phyloP scores from a whole-genome alignment of 495 filamentous ascomycete species.

The Aspergillus kassunensis region DNA sequence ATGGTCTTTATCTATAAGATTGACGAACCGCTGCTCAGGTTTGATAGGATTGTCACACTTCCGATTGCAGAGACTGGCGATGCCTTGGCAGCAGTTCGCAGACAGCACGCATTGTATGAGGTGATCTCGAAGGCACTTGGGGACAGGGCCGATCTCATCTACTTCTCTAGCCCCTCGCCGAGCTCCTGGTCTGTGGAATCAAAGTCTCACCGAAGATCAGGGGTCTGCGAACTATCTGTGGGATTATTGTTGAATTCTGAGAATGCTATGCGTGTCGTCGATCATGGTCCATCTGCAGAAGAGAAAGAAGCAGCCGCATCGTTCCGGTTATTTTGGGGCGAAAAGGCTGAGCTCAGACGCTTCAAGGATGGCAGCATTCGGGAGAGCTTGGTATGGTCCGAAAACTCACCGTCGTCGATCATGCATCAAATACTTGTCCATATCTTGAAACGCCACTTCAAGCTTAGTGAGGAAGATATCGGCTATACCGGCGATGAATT shows the following conservation, averaged over 20 bases:
- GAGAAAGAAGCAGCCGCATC: slow-evolving; percentile 51
- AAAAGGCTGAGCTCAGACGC: slow-evolving; percentile 51
- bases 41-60: slow-evolving; percentile 56
- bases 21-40: slow-evolving; percentile 63
- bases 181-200: slow-evolving; percentile 34
- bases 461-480: slow-evolving; percentile 46
- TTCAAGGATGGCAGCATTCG: slow-evolving; percentile 54
- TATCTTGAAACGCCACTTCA: slow-evolving; percentile 64
- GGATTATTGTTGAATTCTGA: slow-evolving; percentile 68
- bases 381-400: slow-evolving; percentile 76
- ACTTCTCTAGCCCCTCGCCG: slow-evolving; percentile 43
- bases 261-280: slow-evolving; percentile 68
- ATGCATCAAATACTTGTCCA: slow-evolving; percentile 76
- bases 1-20: slow-evolving; percentile 73
- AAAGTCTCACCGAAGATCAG: slow-evolving; percentile 24
- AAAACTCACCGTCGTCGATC: slow-evolving; percentile 56
- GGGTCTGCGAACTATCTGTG: slow-evolving; percentile 43
- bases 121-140: slow-evolving; percentile 65
- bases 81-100: slow-evolving; percentile 27
- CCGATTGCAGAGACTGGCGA: slow-evolving; percentile 26
- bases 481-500: slow-evolving; percentile 60
- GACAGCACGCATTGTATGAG: slow-evolving; percentile 47
- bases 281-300: slow-evolving; percentile 82
- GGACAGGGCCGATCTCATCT: slow-evolving; percentile 66
- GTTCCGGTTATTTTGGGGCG: slow-evolving; percentile 51